Base-by-base conservation (phyloP, 1,284 basidiomycete genomes). In the Papiliotrema terrestris region DNA sequence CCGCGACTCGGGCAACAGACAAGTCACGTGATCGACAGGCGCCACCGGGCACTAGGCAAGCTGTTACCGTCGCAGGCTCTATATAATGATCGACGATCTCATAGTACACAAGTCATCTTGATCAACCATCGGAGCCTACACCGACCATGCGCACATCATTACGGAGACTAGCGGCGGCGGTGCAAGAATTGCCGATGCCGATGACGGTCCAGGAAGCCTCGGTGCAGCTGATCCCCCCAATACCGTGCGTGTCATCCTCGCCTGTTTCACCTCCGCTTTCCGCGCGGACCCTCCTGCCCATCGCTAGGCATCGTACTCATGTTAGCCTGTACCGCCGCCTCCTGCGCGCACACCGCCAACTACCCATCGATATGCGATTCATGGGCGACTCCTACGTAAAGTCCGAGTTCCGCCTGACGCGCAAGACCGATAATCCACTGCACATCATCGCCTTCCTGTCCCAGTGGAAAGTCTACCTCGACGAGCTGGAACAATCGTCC, bases 391-490 rank as follows among this genome's bases (percentile, higher is more conserved):
- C 83, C 37, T 96, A 95, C 69, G 82, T 95, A 55, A 95, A 91
- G 78, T 83, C 86, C 61, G 92, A 97, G 74, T 96, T 95, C 72
- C 84, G 87, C 20, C 80, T 86, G 48, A 92, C 94, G 59, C 83
- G 79, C 62, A 78, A 82, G n/a, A 83, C 86, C 13, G 86, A 86
- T 35, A 95, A 96, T 76, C 89, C 91, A 2, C 80, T 87, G 5
- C 85, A 95, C 72, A 84, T 95, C 60, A 92, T 96, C 71, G 91
- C 90, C 1, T 97, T 97, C 71, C 79, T 96, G 17, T 87, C 86
- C 3, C 89, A 95, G 67, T 96, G 93, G 93, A 95, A 94, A 74
- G 71, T 83, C 56, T 97, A 96, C 73, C 80, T 96, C 52, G 89
- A 94, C 66, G 78, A 84, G 61, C 70, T 93, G 19, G 70, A 75